phyloP scores from a whole-genome alignment of 768 basidiomycete genomes.

The Fomitopsis pulvina region DNA sequence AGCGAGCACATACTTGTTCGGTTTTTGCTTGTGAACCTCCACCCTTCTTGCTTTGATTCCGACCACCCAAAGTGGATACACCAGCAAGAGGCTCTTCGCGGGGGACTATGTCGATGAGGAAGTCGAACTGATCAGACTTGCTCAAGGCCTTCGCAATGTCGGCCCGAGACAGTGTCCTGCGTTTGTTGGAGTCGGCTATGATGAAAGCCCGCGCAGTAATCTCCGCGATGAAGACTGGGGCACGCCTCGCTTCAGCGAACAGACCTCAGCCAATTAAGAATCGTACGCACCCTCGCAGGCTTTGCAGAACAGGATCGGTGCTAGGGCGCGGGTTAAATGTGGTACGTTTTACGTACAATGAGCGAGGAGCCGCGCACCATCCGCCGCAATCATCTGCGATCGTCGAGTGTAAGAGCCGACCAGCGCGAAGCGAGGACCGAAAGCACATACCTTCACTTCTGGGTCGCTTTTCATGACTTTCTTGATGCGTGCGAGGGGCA shows the following conservation, averaged over 20 bases:
- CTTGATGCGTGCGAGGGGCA: slow-evolving; percentile 94
- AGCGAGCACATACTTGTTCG: slow-evolving; percentile 1
- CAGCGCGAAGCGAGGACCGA: background rate
- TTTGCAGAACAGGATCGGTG: slow-evolving; percentile 94
- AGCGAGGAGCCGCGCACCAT: slow-evolving; percentile 45
- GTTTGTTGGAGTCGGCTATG: slow-evolving; percentile 91
- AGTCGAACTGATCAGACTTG: slow-evolving; percentile 96
- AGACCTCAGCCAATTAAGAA: background rate
- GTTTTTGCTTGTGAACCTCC: slow-evolving; percentile 8
- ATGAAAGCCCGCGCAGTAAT: slow-evolving; percentile 95
- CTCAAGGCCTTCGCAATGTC: slow-evolving; percentile 91
- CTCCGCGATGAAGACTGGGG: slow-evolving; percentile 90
- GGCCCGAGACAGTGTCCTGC: slow-evolving; percentile 88
- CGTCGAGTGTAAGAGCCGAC: slow-evolving; percentile 21
- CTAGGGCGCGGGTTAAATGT: slow-evolving; percentile 35
- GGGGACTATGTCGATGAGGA: slow-evolving; percentile 93
- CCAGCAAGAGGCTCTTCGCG: slow-evolving; percentile 54
- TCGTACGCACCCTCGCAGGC: slow-evolving; percentile 88
- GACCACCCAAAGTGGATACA: slow-evolving; percentile 6
- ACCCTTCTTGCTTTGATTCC: slow-evolving; percentile 18
- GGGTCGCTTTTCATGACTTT: slow-evolving; percentile 99
- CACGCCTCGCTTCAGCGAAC: background rate
- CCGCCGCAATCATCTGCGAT: slow-evolving; percentile 88
- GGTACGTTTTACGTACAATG: background rate
- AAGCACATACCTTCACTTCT: slow-evolving; percentile 76